These are phyloP conservation scores for Hypoxylon sp. DNA, from an alignment of 2,329 filamentous ascomycete species.

Conservation along the genomic window DNA sequence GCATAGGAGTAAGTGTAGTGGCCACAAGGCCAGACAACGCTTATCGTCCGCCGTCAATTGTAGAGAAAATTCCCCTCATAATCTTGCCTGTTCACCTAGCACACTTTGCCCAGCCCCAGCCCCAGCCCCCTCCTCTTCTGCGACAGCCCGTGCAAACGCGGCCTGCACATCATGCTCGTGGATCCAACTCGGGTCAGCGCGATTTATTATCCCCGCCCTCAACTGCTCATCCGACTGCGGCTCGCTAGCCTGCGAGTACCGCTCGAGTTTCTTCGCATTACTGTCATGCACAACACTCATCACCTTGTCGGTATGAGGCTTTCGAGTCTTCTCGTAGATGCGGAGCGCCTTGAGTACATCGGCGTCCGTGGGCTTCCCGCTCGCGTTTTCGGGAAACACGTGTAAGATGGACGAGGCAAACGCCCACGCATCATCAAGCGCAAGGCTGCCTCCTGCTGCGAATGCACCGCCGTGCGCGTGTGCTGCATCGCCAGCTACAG, in stretches of 20 bases:
- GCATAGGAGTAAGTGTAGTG: too few relatives aligned
- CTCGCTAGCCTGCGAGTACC: constrained; percentile 24
- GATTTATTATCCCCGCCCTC: constrained; percentile 46
- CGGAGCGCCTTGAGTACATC: constrained; percentile 46
- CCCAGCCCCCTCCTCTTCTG: constrained; percentile 1
- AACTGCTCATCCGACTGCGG: constrained; percentile 51
- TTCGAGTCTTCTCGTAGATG: constrained; percentile 54
- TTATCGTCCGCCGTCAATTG: too few relatives aligned
- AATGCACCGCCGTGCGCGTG: constrained; percentile 54
- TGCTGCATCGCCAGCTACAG: constrained; percentile 52
- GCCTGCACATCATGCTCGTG: constrained; percentile 56
- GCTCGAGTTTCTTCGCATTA: constrained; percentile 43
- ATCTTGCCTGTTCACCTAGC: constrained; percentile 10
- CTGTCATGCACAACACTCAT: constrained; percentile 47
- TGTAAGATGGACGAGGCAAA: constrained; percentile 51
- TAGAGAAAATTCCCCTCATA: not conserved
- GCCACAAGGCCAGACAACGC: too few relatives aligned
- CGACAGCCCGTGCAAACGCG: constrained; percentile 44
- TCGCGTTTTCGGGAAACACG: constrained; percentile 41
- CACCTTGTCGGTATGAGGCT: constrained; percentile 52
- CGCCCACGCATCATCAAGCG: constrained; percentile 54
- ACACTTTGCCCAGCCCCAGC: too few relatives aligned
- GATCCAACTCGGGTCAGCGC: constrained; percentile 54
- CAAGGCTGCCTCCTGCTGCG: constrained; percentile 52
- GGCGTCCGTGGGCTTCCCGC: constrained; percentile 7